Percentiles rank a stretch among this genome's conserved stretches.
Evolutionary conservation across 1,284 basidiomycete species (phyloP).

Genomic region (Ganoderma lucidum): DNA sequence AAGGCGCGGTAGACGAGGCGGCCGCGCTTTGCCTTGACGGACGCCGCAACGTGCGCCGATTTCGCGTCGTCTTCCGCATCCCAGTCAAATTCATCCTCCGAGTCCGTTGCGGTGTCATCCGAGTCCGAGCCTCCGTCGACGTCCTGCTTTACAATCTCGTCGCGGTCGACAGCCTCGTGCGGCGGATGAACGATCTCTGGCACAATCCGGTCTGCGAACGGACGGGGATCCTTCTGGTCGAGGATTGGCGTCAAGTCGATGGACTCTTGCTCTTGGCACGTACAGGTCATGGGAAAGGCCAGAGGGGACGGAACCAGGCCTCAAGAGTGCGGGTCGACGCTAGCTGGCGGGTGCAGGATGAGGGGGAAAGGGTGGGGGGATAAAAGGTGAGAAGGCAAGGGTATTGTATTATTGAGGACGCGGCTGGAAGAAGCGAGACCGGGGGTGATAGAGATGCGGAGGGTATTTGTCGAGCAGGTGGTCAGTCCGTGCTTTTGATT

Average conservation of each 20-base stretch:
- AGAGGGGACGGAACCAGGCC: conserved; percentile 2
- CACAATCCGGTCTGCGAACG: conserved; percentile 26
- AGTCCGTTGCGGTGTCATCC: conserved; percentile 66
- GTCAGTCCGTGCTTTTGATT: not conserved
- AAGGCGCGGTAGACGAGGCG: conserved; percentile 69
- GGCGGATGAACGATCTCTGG: conserved; percentile 30
- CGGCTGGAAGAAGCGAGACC: conserved; percentile 12
- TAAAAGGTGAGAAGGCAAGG: conserved; percentile 6
- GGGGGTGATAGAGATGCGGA: conserved; percentile 16
- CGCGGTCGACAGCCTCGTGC: conserved; percentile 31
- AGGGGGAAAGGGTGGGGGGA: conserved; percentile 9
- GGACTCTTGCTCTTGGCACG: conserved; percentile 21
- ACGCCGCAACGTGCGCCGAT: conserved; percentile 32
- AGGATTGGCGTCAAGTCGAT: conserved; percentile 38
- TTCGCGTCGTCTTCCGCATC: conserved; percentile 60
- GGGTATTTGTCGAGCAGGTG: conserved; percentile 5
- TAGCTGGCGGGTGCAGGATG: not conserved
- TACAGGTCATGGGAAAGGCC: conserved; percentile 26
- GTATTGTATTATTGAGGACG: not conserved
- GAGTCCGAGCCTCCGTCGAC: conserved; percentile 52
- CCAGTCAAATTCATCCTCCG: conserved; percentile 80
- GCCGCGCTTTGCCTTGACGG: conserved; percentile 56
- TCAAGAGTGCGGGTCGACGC: not conserved
- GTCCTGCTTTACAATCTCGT: conserved; percentile 32
- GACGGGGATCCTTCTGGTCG: conserved; percentile 27